Percentiles rank a stretch among this genome's conserved stretches.
These are phyloP conservation scores for Emydomyces testavorans DNA, from an alignment of 2,329 filamentous ascomycete genomes.

Conservation along the genomic window DNA sequence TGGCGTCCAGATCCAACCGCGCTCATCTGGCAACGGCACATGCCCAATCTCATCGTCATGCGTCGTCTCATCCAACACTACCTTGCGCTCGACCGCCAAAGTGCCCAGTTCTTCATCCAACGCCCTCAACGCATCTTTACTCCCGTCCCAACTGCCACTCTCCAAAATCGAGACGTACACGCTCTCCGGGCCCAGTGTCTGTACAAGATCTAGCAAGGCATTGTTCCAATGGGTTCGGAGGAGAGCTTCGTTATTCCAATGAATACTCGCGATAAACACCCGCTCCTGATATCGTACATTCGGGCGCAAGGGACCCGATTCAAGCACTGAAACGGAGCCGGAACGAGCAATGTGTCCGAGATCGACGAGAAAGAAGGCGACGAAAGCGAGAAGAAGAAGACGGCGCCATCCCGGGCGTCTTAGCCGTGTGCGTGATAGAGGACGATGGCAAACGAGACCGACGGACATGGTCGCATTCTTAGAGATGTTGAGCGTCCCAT, in stretches of 20 bases:
- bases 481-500: background rate
- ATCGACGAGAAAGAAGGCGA: conserved; percentile 1
- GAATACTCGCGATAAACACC: conserved; percentile 57
- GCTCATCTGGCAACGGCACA: conserved; percentile 34
- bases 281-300: background rate
- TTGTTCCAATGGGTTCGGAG: conserved; percentile 52
- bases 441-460: background rate
- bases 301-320: background rate
- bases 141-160: conserved; percentile 58
- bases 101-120: conserved; percentile 45
- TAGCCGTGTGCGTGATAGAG: conserved; percentile 1
- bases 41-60: conserved; percentile 46
- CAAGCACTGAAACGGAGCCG: background rate
- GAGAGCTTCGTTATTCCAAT: conserved; percentile 55
- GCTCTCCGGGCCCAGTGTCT: conserved; percentile 49
- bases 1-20: conserved; percentile 55
- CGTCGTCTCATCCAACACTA: conserved; percentile 49
- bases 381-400: background rate
- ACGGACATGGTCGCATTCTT: background rate
- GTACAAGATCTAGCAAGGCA: conserved; percentile 47
- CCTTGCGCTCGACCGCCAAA: conserved; percentile 43
- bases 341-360: conserved; percentile 1
- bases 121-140: conserved; percentile 48
- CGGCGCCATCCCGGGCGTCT: conserved; percentile 2
- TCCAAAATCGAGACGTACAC: conserved; percentile 58